Conservation (phyloP, 2,329 filamentous ascomycete genomes). For the Chrysoporthe puriensis region DNA sequence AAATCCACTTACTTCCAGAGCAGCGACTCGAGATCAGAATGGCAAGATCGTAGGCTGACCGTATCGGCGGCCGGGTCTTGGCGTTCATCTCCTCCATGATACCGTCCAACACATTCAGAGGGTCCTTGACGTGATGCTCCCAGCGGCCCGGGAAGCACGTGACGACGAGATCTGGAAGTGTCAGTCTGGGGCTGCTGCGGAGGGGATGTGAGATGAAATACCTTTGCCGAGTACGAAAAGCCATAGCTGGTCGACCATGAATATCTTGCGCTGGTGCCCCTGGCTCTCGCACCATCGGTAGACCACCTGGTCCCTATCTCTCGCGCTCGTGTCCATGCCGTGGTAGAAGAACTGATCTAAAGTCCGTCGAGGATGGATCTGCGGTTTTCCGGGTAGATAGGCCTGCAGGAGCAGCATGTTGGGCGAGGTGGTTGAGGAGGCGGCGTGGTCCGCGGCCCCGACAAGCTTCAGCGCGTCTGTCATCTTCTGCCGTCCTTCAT, state of each 20-base stretch:
- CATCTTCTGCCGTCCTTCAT: conserved; percentile 59
- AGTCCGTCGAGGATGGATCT: conserved; percentile 63
- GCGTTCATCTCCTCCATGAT: conserved; percentile 69
- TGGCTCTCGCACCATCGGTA: conserved; percentile 57
- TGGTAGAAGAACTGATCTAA: conserved; percentile 70
- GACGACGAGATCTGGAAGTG: conserved; percentile 56
- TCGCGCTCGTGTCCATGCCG: conserved; percentile 61
- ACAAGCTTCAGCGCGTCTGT: conserved; percentile 50
- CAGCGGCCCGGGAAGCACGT: conserved; percentile 62
- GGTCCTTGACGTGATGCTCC: conserved; percentile 64
- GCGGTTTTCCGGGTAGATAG: conserved; percentile 48
- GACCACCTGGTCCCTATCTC: conserved; percentile 67
- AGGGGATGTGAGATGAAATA: conserved; percentile 18
- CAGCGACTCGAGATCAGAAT: conserved; percentile 64
- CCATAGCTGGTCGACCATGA: conserved; percentile 73
- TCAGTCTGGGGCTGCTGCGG: not conserved
- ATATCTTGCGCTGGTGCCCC: conserved; percentile 56
- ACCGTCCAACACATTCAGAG: conserved; percentile 64
- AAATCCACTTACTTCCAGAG: conserved; percentile 44
- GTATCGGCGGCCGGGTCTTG: conserved; percentile 62
- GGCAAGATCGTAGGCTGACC: conserved; percentile 64
- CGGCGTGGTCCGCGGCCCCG: conserved; percentile 35
- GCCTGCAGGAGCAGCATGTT: conserved; percentile 53
- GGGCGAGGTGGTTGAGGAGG: conserved; percentile 34
- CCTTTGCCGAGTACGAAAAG: conserved; percentile 60